Percentiles rank a stretch among this genome's conserved stretches.
These are phyloP conservation scores for Coemansia sp. DNA, from an alignment of 192 early-diverging fungal species.

Conservation along the genomic window DNA sequence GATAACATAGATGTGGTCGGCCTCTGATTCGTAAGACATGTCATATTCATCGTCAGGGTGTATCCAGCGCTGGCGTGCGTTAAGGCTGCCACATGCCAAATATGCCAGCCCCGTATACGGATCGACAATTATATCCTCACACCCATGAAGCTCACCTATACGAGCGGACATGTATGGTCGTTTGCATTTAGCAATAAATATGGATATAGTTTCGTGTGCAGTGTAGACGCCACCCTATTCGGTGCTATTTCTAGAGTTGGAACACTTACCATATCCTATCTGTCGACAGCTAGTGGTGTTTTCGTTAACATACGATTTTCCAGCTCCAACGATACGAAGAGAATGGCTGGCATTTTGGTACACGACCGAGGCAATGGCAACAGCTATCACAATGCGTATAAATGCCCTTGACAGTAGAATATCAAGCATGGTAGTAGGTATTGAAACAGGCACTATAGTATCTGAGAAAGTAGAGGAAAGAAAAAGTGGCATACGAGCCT, in stretches of 20 bases:
- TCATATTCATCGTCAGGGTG: conserved; percentile 50
- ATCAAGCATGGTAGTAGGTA: background rate
- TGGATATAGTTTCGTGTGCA: no score
- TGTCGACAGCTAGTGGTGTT: conserved; percentile 49
- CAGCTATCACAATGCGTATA: background rate
- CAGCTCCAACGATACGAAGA: conserved; percentile 20
- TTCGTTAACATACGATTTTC: conserved; percentile 20
- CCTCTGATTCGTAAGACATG: conserved; percentile 25
- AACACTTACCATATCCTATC: conserved; percentile 30
- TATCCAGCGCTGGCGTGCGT: conserved; percentile 52
- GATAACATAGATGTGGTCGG: conserved; percentile 55
- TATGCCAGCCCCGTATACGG: conserved; percentile 58
- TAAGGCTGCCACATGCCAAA: conserved; percentile 54
- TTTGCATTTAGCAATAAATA: no score
- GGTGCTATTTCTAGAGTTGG: background rate
- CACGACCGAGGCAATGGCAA: background rate
- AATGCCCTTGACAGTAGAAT: background rate
- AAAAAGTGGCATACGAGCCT: background rate
- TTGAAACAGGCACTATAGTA: background rate
- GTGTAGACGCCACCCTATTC: background rate
- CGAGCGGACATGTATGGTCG: no score
- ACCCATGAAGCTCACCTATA: conserved; percentile 46
- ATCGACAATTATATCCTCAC: conserved; percentile 62
- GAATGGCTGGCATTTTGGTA: conserved; percentile 12
- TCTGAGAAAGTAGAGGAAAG: background rate